These are phyloP conservation scores for Neofusicoccum sp. DNA, from an alignment of 2,329 filamentous ascomycete genomes.

Conservation along the genomic window DNA sequence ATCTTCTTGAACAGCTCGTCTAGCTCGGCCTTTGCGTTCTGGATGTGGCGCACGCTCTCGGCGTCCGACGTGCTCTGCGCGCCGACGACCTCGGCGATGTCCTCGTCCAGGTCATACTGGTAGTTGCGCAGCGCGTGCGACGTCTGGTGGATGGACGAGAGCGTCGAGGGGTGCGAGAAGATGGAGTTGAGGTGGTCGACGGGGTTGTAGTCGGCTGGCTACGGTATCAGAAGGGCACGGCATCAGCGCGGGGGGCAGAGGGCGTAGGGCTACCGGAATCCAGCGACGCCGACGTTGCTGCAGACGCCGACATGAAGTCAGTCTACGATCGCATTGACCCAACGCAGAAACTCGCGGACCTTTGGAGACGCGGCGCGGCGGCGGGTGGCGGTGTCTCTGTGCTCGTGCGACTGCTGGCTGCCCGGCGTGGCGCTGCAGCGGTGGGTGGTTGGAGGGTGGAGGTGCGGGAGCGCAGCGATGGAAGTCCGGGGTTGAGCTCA, in stretches of 20 bases:
- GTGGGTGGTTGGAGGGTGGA: conserved; percentile 8
- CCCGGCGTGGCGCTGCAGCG: neutral
- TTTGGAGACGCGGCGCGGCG: neutral
- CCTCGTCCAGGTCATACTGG: conserved; percentile 76
- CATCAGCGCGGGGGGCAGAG: neutral
- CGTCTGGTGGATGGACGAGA: conserved; percentile 72
- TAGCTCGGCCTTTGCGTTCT: conserved; percentile 85
- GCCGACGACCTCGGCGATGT: conserved; percentile 70
- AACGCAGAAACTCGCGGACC: conserved; percentile 12
- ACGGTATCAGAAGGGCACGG: conserved; percentile 14
- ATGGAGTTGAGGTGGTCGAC: conserved; percentile 90
- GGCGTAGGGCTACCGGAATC: conserved; percentile 35
- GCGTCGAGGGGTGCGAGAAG: conserved; percentile 84
- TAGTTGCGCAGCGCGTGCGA: conserved; percentile 71
- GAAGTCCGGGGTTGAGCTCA: conserved; percentile 16
- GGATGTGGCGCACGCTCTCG: conserved; percentile 86
- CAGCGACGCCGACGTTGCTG: conserved; percentile 33
- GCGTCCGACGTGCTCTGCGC: conserved; percentile 80
- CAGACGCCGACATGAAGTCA: conserved; percentile 33
- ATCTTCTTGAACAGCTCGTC: conserved; percentile 91
- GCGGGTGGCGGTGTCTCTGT: neutral
- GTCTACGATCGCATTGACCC: conserved; percentile 35
- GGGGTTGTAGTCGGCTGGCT: conserved; percentile 80
- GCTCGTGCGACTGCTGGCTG: neutral
- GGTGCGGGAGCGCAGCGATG: conserved; percentile 8